Conservation (phyloP, 352 stramenopile species). For the Detonula confervacea region DNA sequence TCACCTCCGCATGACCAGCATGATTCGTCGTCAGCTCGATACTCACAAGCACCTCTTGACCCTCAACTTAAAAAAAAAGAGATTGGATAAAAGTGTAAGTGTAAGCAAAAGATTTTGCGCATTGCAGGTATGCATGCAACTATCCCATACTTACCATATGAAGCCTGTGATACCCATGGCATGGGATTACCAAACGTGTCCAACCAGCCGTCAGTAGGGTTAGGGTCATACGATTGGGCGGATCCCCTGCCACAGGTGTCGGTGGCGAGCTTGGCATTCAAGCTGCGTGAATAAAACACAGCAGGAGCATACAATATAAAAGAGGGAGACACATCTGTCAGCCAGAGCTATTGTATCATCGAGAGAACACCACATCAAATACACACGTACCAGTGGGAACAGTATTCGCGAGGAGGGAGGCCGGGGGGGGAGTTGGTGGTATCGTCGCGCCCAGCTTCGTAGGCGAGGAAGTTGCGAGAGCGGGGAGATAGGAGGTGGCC, state of each 20-base stretch:
- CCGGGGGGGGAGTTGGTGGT: background rate
- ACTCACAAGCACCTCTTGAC: constrained; percentile 54
- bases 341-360: too few species aligned
- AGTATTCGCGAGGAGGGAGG: constrained; percentile 29
- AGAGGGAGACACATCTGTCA: too few species aligned
- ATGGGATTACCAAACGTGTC: constrained; percentile 23
- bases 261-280: constrained; percentile 5
- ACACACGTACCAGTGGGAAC: too few species aligned
- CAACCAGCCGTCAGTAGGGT: constrained; percentile 8
- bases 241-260: background rate
- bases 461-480: constrained; percentile 32
- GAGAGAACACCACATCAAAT: too few species aligned
- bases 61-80: too few species aligned
- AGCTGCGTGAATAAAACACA: constrained; percentile 39
- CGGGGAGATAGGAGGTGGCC: constrained; percentile 28
- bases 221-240: background rate
- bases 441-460: constrained; percentile 11
- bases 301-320: too few species aligned
- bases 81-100: too few species aligned
- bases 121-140: too few species aligned
- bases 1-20: constrained; percentile 65
- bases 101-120: too few species aligned
- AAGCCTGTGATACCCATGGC: constrained; percentile 25
- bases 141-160: too few species aligned
- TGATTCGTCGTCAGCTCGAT: constrained; percentile 73